These are phyloP conservation scores for Trichocomaceae sp. DNA, from an alignment of 2,329 filamentous ascomycete species.

Conservation along the genomic window DNA sequence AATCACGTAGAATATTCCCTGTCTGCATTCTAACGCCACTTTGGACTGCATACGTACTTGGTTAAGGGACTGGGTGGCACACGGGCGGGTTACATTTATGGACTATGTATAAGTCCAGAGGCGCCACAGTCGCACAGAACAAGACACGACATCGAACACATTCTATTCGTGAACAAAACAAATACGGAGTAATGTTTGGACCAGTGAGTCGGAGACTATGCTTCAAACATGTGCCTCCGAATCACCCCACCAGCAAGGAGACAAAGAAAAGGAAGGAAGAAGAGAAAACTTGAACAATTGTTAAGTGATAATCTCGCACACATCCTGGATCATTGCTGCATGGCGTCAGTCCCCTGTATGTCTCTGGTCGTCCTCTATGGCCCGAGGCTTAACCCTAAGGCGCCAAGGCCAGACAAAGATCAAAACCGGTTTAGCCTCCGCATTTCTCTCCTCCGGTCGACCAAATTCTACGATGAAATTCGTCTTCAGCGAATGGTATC, in stretches of 20 bases:
- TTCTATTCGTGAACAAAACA: not conserved
- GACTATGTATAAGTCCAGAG: not conserved
- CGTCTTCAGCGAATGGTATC: no score
- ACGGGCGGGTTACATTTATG: not conserved
- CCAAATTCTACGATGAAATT: not conserved
- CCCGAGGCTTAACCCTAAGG: not conserved
- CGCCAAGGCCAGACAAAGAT: no score
- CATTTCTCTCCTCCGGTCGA: not conserved
- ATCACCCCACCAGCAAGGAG: not conserved
- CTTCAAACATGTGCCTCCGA: not conserved
- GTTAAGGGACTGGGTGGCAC: no score
- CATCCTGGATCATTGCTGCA: not conserved
- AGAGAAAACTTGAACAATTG: not conserved
- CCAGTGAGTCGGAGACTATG: constrained; percentile 5
- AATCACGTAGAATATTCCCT: not conserved
- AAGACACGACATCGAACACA: not conserved
- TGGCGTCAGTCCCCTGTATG: not conserved
- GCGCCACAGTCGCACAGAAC: not conserved
- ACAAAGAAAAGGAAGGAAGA: not conserved
- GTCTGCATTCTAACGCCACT: not conserved
- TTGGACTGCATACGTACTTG: not conserved
- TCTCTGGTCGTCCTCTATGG: not conserved
- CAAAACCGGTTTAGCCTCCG: constrained; percentile 7
- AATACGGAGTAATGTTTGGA: not conserved
- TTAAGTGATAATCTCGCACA: not conserved